A percentile compares a stretch with the other conserved stretches of the same genome.
These are phyloP conservation scores for Irpex sp. DNA, from an alignment of 1,284 basidiomycete species.

Conservation along the genomic window DNA sequence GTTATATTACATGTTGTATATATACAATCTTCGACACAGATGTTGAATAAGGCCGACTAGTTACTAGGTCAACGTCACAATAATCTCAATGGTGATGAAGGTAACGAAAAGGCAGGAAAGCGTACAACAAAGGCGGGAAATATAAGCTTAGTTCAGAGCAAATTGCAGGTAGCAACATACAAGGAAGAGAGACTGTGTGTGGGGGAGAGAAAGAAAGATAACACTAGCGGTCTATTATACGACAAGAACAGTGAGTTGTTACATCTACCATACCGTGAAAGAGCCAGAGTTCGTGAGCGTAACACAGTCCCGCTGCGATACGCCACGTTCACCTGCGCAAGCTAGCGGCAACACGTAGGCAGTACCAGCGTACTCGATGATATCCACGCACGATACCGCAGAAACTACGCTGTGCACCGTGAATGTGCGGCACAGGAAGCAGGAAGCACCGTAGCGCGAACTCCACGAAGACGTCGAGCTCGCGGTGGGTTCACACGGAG, in stretches of 20 bases:
- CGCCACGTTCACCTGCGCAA: background rate
- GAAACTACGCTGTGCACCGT: background rate
- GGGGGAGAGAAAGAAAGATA: background rate
- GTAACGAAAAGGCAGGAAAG: too few relatives aligned
- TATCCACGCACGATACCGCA: background rate
- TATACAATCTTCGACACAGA: too few relatives aligned
- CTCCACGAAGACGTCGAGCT: background rate
- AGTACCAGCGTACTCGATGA: background rate
- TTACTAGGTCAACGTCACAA: too few relatives aligned
- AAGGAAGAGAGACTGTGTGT: background rate
- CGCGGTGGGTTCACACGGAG: too few relatives aligned
- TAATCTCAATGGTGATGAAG: too few relatives aligned
- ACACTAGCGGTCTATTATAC: background rate
- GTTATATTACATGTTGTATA: too few relatives aligned
- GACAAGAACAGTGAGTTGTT: background rate
- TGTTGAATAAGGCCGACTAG: too few relatives aligned
- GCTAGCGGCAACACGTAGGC: background rate
- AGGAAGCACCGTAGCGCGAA: background rate
- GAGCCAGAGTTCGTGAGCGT: background rate
- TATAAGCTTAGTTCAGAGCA: background rate
- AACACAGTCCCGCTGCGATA: background rate
- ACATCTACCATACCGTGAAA: background rate
- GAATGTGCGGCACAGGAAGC: too few relatives aligned
- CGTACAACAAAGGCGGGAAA: too few relatives aligned
- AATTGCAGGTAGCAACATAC: background rate